phyloP scores from a whole-genome alignment of 2,329 filamentous ascomycete species.

The Talaromyces sp. region DNA sequence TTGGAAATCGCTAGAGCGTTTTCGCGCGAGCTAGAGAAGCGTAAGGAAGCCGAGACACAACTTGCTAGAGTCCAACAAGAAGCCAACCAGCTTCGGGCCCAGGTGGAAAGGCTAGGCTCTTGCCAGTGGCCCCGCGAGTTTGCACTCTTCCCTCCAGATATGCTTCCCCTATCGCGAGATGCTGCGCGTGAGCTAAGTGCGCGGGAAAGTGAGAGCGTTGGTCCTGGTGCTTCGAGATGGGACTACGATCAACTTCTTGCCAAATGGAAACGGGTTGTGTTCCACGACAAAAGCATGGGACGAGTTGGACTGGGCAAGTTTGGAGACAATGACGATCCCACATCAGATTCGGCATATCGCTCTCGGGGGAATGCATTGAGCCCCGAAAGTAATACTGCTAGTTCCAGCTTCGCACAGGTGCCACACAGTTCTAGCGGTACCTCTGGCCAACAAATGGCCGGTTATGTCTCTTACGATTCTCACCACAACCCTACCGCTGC shows the following conservation, averaged over 20 bases:
- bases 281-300: conserved; percentile 41
- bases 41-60: conserved; percentile 37
- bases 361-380: not conserved
- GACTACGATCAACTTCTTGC: conserved; percentile 44
- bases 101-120: conserved; percentile 40
- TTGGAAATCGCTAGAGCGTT: conserved; percentile 44
- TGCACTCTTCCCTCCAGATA: conserved; percentile 43
- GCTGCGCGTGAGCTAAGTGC: conserved; percentile 33
- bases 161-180: conserved; percentile 34
- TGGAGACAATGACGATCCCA: conserved; percentile 13
- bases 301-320: conserved; percentile 23
- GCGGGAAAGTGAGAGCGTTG: conserved; percentile 27
- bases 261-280: conserved; percentile 45
- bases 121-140: conserved; percentile 47
- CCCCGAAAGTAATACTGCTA: conserved; percentile 5
- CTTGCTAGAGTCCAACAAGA: conserved; percentile 43
- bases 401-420: not conserved
- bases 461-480: conserved; percentile 3
- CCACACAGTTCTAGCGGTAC: not conserved
- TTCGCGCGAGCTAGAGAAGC: conserved; percentile 39
- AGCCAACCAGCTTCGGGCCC: conserved; percentile 43
- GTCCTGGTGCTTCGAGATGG: conserved; percentile 34
- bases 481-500: not conserved
- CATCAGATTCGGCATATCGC: not conserved
- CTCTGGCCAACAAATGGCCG: not conserved